phyloP scores from a whole-genome alignment of 108 stramenopile species.

The Nannochloropsis granulata region DNA sequence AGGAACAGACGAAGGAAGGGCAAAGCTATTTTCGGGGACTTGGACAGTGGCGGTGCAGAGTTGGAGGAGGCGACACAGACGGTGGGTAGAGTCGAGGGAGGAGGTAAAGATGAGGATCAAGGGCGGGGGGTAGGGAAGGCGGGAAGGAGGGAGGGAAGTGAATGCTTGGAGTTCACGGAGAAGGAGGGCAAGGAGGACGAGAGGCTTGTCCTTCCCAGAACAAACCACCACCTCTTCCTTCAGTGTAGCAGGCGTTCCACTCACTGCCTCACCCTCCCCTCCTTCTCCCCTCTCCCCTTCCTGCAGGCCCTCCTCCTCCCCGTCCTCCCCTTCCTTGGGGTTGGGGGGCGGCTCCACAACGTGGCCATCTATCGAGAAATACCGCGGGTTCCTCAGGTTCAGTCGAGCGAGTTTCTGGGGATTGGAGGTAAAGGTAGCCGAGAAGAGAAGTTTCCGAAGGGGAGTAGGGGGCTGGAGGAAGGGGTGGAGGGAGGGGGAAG shows the following conservation, averaged over 20 bases:
- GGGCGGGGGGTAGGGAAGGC: background rate
- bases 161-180: conserved; percentile 43
- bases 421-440: conserved; percentile 81
- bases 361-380: conserved; percentile 45
- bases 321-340: background rate
- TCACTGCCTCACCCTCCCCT: background rate
- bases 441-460: conserved; percentile 60
- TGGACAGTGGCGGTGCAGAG: conserved; percentile 27
- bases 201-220: conserved; percentile 54
- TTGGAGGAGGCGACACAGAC: conserved; percentile 67
- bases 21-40: background rate
- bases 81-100: conserved; percentile 83
- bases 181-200: conserved; percentile 64
- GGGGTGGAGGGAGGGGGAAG: background rate
- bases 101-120: conserved; percentile 74
- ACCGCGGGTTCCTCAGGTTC: conserved; percentile 62
- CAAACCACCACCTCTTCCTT: conserved; percentile 39
- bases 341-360: background rate
- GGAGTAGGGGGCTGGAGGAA: conserved; percentile 30
- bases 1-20: background rate
- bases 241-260: conserved; percentile 34
- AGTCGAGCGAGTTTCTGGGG: conserved; percentile 79
- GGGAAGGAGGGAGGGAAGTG: background rate
- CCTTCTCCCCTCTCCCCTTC: conserved; percentile 11
- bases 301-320: background rate